phyloP scores from a whole-genome alignment of 345 rosid genomes.

The Populus davidiana region DNA sequence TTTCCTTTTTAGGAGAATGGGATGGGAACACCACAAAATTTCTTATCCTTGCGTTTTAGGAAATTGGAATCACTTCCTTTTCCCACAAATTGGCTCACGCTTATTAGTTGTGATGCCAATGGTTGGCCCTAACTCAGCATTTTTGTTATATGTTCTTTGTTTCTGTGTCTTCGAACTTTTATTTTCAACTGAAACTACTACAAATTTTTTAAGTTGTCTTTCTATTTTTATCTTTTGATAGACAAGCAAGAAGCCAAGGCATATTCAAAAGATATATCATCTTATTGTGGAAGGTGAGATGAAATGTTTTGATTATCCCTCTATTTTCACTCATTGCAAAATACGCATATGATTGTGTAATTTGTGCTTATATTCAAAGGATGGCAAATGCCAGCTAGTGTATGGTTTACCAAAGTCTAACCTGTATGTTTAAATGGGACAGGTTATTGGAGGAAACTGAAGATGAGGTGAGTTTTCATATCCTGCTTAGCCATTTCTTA shows the following conservation, averaged over 20 bases:
- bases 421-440: constrained; percentile 17
- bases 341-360: neutral
- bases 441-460: constrained; percentile 91
- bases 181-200: neutral
- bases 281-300: constrained; percentile 91
- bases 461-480: constrained; percentile 63
- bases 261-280: constrained; percentile 75
- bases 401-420: neutral
- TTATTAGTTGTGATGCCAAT: constrained; percentile 3
- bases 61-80: neutral
- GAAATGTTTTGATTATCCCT: neutral
- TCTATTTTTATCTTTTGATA: constrained; percentile 31
- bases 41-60: neutral
- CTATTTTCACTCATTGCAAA: neutral
- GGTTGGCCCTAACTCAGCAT: neutral
- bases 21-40: neutral
- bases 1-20: neutral
- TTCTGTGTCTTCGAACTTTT: neutral
- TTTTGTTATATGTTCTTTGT: constrained; percentile 14
- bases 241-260: constrained; percentile 90
- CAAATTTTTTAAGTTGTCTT: neutral
- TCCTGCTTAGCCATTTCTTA: constrained; percentile 8
- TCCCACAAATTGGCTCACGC: neutral
- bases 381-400: neutral
- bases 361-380: neutral